Conservation (phyloP, 441 rosid species). For the Erodium trifolium region DNA sequence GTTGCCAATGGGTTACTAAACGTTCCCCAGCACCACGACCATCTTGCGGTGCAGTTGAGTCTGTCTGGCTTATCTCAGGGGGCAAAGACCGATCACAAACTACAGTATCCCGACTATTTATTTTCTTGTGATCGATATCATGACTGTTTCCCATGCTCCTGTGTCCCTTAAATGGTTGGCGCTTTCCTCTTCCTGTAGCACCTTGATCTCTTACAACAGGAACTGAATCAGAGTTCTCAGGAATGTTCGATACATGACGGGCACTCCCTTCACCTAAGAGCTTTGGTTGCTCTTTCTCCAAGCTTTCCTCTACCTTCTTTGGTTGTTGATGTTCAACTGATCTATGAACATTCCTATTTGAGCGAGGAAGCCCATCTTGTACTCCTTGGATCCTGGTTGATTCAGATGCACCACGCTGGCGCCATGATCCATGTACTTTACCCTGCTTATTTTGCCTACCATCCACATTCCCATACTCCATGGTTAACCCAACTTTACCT, state of each 20-base stretch:
- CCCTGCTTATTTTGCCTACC: conserved; percentile 51
- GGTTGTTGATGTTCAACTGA: conserved; percentile 34
- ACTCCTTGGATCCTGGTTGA: conserved; percentile 16
- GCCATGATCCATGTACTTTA: conserved; percentile 67
- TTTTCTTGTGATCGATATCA: conserved; percentile 48
- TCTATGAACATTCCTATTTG: conserved; percentile 32
- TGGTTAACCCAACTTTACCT: conserved; percentile 32
- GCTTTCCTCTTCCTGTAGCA: conserved; percentile 43
- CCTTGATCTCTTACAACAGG: conserved; percentile 50
- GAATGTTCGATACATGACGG: conserved; percentile 50
- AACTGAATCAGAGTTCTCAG: conserved; percentile 32
- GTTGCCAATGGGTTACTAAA: conserved; percentile 69
- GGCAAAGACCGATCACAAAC: conserved; percentile 29
- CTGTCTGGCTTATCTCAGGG: conserved; percentile 38
- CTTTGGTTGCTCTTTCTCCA: conserved; percentile 41
- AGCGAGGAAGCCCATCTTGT: conserved; percentile 25
- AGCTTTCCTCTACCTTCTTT: conserved; percentile 32
- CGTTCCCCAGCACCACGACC: conserved; percentile 44
- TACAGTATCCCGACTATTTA: conserved; percentile 34
- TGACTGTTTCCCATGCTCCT: conserved; percentile 38
- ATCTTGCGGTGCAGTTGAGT: conserved; percentile 42
- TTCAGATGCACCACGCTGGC: conserved; percentile 48
- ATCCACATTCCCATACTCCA: conserved; percentile 46
- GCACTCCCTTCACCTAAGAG: conserved; percentile 39
- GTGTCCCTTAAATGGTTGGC: conserved; percentile 46